Evolutionary conservation across 2,329 filamentous ascomycete species (phyloP).

Genomic region (Colletotrichum simmondsii): DNA sequence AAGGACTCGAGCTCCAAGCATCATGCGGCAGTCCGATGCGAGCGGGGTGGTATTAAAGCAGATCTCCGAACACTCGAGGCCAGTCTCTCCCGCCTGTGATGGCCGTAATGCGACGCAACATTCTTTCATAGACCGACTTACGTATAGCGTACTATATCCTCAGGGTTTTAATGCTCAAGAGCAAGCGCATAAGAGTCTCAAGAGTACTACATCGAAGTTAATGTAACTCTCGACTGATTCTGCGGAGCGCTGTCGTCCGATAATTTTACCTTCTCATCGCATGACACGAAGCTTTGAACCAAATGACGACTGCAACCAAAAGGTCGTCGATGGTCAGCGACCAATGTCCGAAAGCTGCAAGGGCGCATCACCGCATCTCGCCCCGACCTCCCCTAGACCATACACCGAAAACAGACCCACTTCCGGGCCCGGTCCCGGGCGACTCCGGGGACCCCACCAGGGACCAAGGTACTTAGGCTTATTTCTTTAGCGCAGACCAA

Average conservation of each 20-base stretch:
- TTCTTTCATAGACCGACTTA: no score
- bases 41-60: constrained; percentile 8
- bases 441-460: not conserved
- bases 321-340: no score
- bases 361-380: not conserved
- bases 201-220: not conserved
- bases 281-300: not conserved
- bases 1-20: constrained; percentile 14
- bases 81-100: not conserved
- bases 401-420: not conserved
- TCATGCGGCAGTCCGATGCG: constrained; percentile 21
- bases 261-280: not conserved
- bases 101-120: no score
- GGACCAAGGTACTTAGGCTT: not conserved
- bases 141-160: not conserved
- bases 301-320: not conserved
- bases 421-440: not conserved
- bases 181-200: not conserved
- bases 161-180: not conserved
- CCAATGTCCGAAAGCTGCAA: not conserved
- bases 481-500: not conserved
- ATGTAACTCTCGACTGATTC: not conserved
- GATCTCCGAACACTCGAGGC: not conserved
- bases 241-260: not conserved
- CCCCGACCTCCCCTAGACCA: no score